phyloP scores from a whole-genome alignment of 768 basidiomycete genomes.

The Lactifluus pinguis region DNA sequence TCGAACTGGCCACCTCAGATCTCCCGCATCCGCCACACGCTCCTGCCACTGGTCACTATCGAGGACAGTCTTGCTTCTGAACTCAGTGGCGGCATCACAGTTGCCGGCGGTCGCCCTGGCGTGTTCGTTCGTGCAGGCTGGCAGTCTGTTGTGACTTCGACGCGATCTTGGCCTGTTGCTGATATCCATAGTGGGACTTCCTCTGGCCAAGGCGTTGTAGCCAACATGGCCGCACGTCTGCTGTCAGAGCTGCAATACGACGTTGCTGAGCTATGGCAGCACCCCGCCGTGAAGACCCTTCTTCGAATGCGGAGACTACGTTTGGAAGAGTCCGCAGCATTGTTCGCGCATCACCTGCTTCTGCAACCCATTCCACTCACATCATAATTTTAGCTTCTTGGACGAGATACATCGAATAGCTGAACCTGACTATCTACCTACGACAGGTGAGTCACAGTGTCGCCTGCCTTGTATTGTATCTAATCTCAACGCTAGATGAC shows the following conservation, averaged over 20 bases:
- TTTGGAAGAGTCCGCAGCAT: constrained; percentile 67
- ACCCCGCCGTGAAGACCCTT: constrained; percentile 53
- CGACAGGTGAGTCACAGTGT: constrained; percentile 40
- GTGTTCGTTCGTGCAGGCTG: constrained; percentile 66
- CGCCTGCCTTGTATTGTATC: not conserved
- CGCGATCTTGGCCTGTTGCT: constrained; percentile 34
- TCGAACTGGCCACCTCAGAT: constrained; percentile 37
- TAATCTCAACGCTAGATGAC: constrained; percentile 42
- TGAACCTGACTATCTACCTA: constrained; percentile 60
- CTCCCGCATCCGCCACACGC: constrained; percentile 40
- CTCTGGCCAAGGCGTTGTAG: constrained; percentile 29
- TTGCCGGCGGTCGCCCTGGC: constrained; percentile 50
- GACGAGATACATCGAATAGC: constrained; percentile 55
- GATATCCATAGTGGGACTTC: constrained; percentile 28
- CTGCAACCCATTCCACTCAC: constrained; percentile 1
- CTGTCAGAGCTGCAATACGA: constrained; percentile 41
- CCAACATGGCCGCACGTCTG: constrained; percentile 46
- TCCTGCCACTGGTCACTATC: constrained; percentile 56
- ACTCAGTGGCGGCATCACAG: constrained; percentile 53
- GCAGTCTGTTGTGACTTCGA: constrained; percentile 49
- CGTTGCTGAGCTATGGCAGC: constrained; percentile 59
- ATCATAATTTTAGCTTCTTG: constrained; percentile 46
- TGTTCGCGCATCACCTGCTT: constrained; percentile 39
- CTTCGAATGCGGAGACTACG: constrained; percentile 49
- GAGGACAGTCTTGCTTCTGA: constrained; percentile 63